A percentile compares a stretch with the other conserved stretches of the same genome.
Evolutionary conservation across 1,139 yeast genomes (phyloP).

Genomic region (Blastobotrys apis): DNA sequence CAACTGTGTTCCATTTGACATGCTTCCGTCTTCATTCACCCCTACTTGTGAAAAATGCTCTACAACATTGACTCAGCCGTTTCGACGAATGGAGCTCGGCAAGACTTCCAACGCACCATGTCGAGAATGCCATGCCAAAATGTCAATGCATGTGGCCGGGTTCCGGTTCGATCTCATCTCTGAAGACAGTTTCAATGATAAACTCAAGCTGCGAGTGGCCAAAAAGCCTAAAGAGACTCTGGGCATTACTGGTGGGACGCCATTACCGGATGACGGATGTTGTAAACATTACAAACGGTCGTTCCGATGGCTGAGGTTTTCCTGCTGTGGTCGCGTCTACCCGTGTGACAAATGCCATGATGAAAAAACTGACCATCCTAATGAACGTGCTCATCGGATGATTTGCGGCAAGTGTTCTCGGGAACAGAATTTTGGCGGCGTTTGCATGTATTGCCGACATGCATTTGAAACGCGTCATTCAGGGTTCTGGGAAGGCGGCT

Average conservation of each 20-base stretch:
- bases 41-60: constrained; percentile 39
- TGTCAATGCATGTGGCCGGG: constrained; percentile 34
- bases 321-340: constrained; percentile 41
- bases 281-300: constrained; percentile 42
- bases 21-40: constrained; percentile 37
- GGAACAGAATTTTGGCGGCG: constrained; percentile 38
- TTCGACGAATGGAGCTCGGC: constrained; percentile 36
- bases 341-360: constrained; percentile 44
- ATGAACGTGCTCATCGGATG: constrained; percentile 40
- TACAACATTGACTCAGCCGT: constrained; percentile 26
- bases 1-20: constrained; percentile 36
- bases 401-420: constrained; percentile 43
- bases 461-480: constrained; percentile 34
- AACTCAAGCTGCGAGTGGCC: constrained; percentile 21
- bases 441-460: constrained; percentile 37
- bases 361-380: constrained; percentile 34
- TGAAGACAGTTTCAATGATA: constrained; percentile 26
- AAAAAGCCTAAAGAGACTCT: constrained; percentile 29
- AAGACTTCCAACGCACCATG: constrained; percentile 33
- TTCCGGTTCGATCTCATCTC: constrained; percentile 33
- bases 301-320: constrained; percentile 42
- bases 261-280: constrained; percentile 39
- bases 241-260: constrained; percentile 37
- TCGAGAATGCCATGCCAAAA: constrained; percentile 36
- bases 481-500: constrained; percentile 46